These are phyloP conservation scores for Penicillium bialowiezense DNA, from an alignment of 495 filamentous ascomycete genomes.

Conservation along the genomic window DNA sequence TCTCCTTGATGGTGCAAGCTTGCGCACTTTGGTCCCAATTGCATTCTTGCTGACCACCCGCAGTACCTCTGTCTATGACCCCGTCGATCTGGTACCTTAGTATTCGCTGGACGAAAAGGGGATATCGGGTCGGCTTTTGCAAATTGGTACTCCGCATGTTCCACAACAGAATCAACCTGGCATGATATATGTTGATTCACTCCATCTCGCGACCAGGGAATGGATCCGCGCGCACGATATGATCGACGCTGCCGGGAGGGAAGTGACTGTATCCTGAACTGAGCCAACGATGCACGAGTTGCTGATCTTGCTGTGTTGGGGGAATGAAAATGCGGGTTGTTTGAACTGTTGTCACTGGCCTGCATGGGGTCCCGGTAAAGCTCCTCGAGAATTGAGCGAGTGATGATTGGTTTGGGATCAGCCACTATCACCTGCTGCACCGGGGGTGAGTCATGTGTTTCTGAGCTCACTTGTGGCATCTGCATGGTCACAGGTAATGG, in stretches of 20 bases:
- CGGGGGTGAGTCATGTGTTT: neutral
- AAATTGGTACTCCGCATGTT: neutral
- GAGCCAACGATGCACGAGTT: neutral
- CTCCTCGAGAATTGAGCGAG: slow-evolving; percentile 1
- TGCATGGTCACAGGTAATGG: neutral
- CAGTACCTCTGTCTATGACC: slow-evolving; percentile 23
- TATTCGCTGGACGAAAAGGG: neutral
- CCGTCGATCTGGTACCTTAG: neutral
- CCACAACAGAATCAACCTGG: neutral
- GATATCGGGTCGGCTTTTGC: neutral
- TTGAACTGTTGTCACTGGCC: neutral
- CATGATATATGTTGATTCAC: neutral
- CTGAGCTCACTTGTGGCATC: neutral
- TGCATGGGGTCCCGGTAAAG: neutral
- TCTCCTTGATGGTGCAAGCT: slow-evolving; percentile 8
- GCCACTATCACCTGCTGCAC: neutral
- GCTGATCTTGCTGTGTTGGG: neutral
- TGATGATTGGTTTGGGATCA: neutral
- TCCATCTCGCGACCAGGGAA: neutral
- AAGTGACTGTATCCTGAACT: neutral
- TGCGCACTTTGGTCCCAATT: slow-evolving; percentile 20
- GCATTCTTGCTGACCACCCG: slow-evolving; percentile 40
- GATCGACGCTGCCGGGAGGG: neutral
- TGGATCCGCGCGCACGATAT: neutral
- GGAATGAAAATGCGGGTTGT: neutral